Conservation (phyloP, 345 rosid species). For the Populus ilicifolia region DNA sequence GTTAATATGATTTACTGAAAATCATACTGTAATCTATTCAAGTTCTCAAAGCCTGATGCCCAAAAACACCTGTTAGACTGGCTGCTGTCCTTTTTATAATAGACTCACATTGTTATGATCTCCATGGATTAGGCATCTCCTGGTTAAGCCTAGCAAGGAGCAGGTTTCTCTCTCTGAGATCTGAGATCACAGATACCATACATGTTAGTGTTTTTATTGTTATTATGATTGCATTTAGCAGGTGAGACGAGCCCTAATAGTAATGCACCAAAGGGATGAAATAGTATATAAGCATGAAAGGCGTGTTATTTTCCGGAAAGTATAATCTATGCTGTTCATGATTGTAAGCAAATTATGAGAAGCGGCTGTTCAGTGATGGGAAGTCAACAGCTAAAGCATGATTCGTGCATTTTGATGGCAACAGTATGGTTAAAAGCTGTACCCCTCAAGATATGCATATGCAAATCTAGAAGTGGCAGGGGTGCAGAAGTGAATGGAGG, state of each 20-base stretch:
- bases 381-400: neutral
- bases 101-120: neutral
- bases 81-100: neutral
- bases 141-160: neutral
- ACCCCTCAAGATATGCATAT: neutral
- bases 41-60: neutral
- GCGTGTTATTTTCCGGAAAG: conserved; percentile 70
- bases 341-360: neutral
- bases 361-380: neutral
- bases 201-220: neutral
- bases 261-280: conserved; percentile 98
- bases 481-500: neutral
- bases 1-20: neutral
- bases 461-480: neutral
- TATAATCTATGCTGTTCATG: neutral
- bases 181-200: neutral
- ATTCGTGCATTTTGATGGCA: neutral
- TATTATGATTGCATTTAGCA: conserved; percentile 19
- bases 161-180: no score
- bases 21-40: neutral
- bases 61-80: neutral
- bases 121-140: neutral
- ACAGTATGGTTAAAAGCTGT: neutral
- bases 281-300: conserved; percentile 89
- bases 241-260: conserved; percentile 94